Percentiles rank a stretch among this genome's conserved stretches.
Evolutionary conservation across 768 basidiomycete genomes (phyloP).

Genomic region (Glaciozyma martinii): DNA sequence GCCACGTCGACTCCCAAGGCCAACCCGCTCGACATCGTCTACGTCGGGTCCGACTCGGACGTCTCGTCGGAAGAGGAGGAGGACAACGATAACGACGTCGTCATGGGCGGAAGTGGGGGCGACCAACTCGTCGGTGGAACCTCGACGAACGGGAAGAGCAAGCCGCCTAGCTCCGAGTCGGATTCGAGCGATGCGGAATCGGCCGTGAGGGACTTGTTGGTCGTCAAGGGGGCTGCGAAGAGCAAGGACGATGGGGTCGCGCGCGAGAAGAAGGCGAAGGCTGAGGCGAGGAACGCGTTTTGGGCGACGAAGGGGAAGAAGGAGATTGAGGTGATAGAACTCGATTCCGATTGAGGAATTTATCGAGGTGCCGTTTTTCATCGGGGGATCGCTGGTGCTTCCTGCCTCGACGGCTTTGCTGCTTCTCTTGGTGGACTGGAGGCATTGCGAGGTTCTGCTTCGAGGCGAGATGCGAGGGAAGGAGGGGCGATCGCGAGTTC

Average conservation of each 20-base stretch:
- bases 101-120: slow-evolving; percentile 22
- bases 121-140: slow-evolving; percentile 5
- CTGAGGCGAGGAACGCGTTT: slow-evolving; percentile 4
- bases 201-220: not conserved
- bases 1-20: slow-evolving; percentile 7
- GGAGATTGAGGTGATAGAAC: not conserved
- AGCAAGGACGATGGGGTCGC: not conserved
- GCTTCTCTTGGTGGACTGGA: too few relatives aligned
- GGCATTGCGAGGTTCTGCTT: too few relatives aligned
- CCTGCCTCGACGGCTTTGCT: too few relatives aligned
- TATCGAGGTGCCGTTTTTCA: too few relatives aligned
- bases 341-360: not conserved
- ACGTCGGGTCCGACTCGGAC: not conserved
- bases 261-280: slow-evolving; percentile 6
- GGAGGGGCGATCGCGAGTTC: too few relatives aligned
- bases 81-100: slow-evolving; percentile 7
- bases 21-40: not conserved
- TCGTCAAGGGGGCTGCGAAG: not conserved
- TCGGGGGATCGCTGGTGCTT: too few relatives aligned
- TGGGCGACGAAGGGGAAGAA: slow-evolving; percentile 20
- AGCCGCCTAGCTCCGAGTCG: not conserved
- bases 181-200: not conserved
- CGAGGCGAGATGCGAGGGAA: too few relatives aligned
- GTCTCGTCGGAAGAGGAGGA: not conserved
- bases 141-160: not conserved